Evolutionary conservation across 1,284 basidiomycete species (phyloP), one percentile per base, ranked within the genome.

Genomic region (Ganoderma lingzhi): DNA sequence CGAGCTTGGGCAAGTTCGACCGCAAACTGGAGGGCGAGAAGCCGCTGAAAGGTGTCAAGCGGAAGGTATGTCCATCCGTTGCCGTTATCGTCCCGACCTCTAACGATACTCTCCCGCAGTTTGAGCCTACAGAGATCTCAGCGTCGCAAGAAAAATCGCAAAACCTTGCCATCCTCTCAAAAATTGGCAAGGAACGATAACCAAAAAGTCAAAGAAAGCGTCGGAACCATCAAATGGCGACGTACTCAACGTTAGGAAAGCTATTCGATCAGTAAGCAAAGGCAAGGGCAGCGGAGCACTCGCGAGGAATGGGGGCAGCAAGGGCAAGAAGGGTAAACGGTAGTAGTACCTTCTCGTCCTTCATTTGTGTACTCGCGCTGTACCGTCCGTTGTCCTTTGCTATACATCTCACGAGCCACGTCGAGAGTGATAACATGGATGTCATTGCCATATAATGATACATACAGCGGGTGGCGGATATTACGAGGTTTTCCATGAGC

Each of bases 1-100:
- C 96, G 0, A 96, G 93, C 74, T 91, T 99, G 91, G 97, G 97
- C 74, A 91, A 87, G 76, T 97, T 98, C 77, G 97, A 99, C 80
- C 92, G 90, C 75, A 91, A 87, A 76, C 87, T 99, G 35, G 92
- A 96, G 63, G 96, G 96, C 28, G 97, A 99, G 81, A 93, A 94
- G 78, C 96, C 95, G 80, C 80, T 91, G 69, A 90, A 90, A 69
- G 96, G 97, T 6, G 81, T 97, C 68, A 99, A 99, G 84, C 90
- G 97, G 76, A 98, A 98, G 90, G 96, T 96, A 75, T 66, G 86
- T 6, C n/a, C 37, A 6, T 2, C 23, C 4, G 39, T 23, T 42
- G 6, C 28, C 30, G 12, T 19, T 15, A 35, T 23, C 15, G 32
- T 39, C 6, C 12, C 37, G 14, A 41, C 9, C 1, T 28, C n/a